Evolutionary conservation across 2,329 filamentous ascomycete genomes (phyloP).

Genomic region (Dothideomycetidae sp.): DNA sequence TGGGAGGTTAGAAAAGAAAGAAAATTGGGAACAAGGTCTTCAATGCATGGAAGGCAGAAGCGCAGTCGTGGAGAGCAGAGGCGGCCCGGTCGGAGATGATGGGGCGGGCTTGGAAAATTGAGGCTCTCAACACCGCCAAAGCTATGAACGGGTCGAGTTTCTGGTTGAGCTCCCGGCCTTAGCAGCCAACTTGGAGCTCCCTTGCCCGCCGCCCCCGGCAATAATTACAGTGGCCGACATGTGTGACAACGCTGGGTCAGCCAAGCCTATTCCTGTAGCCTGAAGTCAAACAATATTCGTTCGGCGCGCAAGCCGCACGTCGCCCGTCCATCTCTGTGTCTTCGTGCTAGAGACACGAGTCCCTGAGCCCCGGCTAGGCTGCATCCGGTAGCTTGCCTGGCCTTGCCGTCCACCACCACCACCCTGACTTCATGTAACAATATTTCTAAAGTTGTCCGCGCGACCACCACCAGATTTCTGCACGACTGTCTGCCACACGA

Average conservation of each 20-base stretch:
- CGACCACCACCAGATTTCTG: too few relatives aligned
- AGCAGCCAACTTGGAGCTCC: too few relatives aligned
- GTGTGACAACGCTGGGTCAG: background rate
- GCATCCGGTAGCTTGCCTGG: background rate
- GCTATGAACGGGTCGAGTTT: background rate
- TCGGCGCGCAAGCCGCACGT: too few relatives aligned
- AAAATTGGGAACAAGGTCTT: background rate
- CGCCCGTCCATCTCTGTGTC: too few relatives aligned
- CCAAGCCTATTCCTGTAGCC: too few relatives aligned
- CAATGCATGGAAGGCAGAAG: conserved; percentile 1
- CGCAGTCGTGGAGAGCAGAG: background rate
- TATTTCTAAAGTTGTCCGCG: too few relatives aligned
- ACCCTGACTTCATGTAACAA: too few relatives aligned
- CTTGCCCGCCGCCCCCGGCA: background rate
- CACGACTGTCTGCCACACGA: too few relatives aligned
- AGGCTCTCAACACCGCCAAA: conserved; percentile 8
- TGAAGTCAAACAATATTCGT: too few relatives aligned
- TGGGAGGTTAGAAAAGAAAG: conserved; percentile 9
- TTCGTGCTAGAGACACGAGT: conserved; percentile 2
- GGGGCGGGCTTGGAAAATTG: background rate
- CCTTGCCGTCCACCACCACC: too few relatives aligned
- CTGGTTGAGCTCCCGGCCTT: background rate
- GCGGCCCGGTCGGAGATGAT: background rate
- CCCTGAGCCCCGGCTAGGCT: background rate
- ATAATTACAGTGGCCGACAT: background rate